A percentile compares a stretch with the other conserved stretches of the same genome.
phyloP scores from a whole-genome alignment of 306 rosid species.

The Glycyrrhiza uralensis region DNA sequence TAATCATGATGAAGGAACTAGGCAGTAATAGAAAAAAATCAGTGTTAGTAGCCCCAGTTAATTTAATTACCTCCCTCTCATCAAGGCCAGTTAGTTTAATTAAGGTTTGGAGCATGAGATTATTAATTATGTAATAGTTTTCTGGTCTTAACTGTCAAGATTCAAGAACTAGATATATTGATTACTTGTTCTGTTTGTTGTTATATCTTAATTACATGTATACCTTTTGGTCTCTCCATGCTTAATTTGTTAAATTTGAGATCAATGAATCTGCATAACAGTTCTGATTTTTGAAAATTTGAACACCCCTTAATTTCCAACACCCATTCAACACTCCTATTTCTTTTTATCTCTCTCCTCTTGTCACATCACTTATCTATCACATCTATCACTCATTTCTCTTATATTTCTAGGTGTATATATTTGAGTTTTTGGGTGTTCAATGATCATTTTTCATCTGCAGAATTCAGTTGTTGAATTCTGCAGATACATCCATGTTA shows the following conservation, averaged over 20 bases:
- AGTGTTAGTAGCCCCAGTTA: neutral
- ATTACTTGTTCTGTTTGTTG: conserved; percentile 8
- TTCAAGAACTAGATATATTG: neutral
- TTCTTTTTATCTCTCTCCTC: too few species aligned
- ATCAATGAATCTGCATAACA: neutral
- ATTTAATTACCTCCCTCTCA: too few species aligned
- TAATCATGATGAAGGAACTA: conserved; percentile 10
- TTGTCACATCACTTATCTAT: too few species aligned
- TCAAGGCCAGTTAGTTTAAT: neutral
- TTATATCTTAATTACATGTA: neutral
- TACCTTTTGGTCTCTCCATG: neutral
- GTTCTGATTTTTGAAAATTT: too few species aligned
- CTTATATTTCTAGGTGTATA: too few species aligned
- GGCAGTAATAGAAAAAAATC: neutral
- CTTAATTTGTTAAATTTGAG: neutral
- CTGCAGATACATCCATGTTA: neutral
- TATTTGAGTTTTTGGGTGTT: too few species aligned
- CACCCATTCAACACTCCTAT: too few species aligned
- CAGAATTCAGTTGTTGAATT: neutral
- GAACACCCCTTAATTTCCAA: too few species aligned
- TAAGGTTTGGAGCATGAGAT: conserved; percentile 22
- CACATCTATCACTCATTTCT: too few species aligned
- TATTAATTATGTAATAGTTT: conserved; percentile 1
- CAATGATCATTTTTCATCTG: too few species aligned
- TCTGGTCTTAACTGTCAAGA: conserved; percentile 14